phyloP scores from a whole-genome alignment of 1,139 yeast genomes.

The Schizosaccharomyces versatilis region DNA sequence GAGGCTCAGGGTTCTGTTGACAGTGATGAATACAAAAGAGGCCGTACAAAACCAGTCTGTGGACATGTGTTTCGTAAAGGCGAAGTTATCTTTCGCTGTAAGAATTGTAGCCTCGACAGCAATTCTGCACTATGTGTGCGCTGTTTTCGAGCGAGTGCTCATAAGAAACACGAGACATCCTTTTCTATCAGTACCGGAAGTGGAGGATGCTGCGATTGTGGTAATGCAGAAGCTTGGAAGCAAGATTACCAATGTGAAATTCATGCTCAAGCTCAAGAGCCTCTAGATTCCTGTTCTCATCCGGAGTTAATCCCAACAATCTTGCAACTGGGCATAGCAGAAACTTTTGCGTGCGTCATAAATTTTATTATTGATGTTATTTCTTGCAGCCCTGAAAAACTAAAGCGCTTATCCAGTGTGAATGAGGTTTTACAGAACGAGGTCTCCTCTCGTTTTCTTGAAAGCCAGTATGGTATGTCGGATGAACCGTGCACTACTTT shows the following conservation, averaged over 20 bases:
- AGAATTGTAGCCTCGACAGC: constrained; percentile 68
- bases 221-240: constrained; percentile 68
- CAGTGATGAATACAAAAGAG: not conserved
- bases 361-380: constrained; percentile 65
- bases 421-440: constrained; percentile 1
- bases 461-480: not conserved
- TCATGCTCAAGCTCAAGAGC: constrained; percentile 15
- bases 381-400: constrained; percentile 21
- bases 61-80: constrained; percentile 56
- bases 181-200: constrained; percentile 54
- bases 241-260: constrained; percentile 30
- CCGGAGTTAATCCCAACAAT: constrained; percentile 15
- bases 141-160: constrained; percentile 53
- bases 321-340: constrained; percentile 15
- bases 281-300: no score
- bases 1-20: not conserved
- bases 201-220: constrained; percentile 93
- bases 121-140: constrained; percentile 66
- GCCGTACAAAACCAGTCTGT: constrained; percentile 21
- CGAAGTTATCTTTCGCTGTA: constrained; percentile 68
- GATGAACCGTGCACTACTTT: not conserved
- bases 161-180: constrained; percentile 54
- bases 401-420: constrained; percentile 3
- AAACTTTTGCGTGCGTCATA: constrained; percentile 32
- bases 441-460: not conserved